These are phyloP conservation scores for Tricholoma furcatifolium DNA, from an alignment of 768 basidiomycete species.

Conservation along the genomic window DNA sequence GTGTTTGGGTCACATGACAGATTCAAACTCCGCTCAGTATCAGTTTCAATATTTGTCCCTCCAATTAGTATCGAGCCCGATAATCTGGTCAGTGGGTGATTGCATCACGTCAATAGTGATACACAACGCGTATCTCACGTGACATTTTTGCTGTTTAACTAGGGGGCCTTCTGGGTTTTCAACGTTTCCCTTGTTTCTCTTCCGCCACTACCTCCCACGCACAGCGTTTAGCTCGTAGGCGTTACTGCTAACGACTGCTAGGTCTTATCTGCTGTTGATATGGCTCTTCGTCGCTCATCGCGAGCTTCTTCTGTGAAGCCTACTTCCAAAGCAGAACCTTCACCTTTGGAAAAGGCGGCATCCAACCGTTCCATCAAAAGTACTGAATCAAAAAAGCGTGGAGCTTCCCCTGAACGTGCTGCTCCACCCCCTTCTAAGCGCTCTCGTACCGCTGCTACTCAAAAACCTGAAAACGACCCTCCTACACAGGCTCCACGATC, in stretches of 20 bases:
- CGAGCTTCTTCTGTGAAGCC: slow-evolving; percentile 49
- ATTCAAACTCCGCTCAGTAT: no score
- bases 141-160: slow-evolving; percentile 16
- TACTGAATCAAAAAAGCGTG: slow-evolving; percentile 45
- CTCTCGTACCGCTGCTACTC: slow-evolving; percentile 32
- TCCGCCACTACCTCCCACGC: slow-evolving; percentile 13
- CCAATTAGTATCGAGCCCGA: no score
- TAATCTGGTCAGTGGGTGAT: no score
- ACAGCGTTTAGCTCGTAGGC: slow-evolving; percentile 1
- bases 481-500: slow-evolving; percentile 27
- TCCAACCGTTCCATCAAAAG: slow-evolving; percentile 29
- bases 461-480: slow-evolving; percentile 45
- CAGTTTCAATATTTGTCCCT: no score
- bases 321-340: slow-evolving; percentile 34
- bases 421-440: slow-evolving; percentile 51
- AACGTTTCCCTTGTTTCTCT: slow-evolving; percentile 9
- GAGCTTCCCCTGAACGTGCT: slow-evolving; percentile 45
- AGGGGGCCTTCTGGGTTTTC: background rate
- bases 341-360: slow-evolving; percentile 26
- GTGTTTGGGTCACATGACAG: no score
- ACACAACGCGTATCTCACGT: slow-evolving; percentile 45
- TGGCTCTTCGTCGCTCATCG: slow-evolving; percentile 52
- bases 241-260: slow-evolving; percentile 10
- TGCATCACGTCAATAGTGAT: slow-evolving; percentile 20
- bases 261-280: slow-evolving; percentile 9